A percentile compares a stretch with the other conserved stretches of the same genome.
phyloP scores from a whole-genome alignment of 1,139 yeast genomes.

The Geotrichum restrictum region DNA sequence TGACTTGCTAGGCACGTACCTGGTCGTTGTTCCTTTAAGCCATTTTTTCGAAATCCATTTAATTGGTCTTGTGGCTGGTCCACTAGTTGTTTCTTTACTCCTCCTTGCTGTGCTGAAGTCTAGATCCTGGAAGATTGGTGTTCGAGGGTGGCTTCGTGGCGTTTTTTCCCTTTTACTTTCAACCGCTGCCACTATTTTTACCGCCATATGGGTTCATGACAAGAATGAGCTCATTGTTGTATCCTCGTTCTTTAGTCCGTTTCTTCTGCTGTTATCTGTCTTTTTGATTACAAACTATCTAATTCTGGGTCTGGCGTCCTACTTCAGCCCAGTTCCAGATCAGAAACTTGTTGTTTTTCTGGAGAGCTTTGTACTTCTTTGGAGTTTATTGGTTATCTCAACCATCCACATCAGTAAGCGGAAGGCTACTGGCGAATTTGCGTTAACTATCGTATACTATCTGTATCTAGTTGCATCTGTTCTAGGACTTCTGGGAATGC shows the following conservation, averaged over 20 bases:
- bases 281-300: slow-evolving; percentile 55
- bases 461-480: slow-evolving; percentile 51
- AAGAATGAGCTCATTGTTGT: slow-evolving; percentile 59
- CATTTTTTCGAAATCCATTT: slow-evolving; percentile 49
- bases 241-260: slow-evolving; percentile 50
- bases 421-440: slow-evolving; percentile 59
- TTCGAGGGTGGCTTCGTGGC: slow-evolving; percentile 50
- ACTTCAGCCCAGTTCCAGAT: slow-evolving; percentile 59
- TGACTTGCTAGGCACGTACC: slow-evolving; percentile 54
- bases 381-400: slow-evolving; percentile 52
- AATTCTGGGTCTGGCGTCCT: slow-evolving; percentile 51
- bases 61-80: slow-evolving; percentile 50
- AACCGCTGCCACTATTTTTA: slow-evolving; percentile 38
- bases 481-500: slow-evolving; percentile 51
- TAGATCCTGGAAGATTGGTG: slow-evolving; percentile 47
- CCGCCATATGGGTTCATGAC: slow-evolving; percentile 39
- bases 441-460: slow-evolving; percentile 49
- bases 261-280: slow-evolving; percentile 45
- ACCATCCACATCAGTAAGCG: slow-evolving; percentile 48
- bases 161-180: slow-evolving; percentile 55
- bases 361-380: slow-evolving; percentile 52
- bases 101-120: slow-evolving; percentile 47
- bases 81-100: slow-evolving; percentile 50
- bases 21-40: slow-evolving; percentile 53
- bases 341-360: slow-evolving; percentile 66